These are phyloP conservation scores for Castanea sativa DNA, from an alignment of 306 rosid species.

Conservation along the genomic window DNA sequence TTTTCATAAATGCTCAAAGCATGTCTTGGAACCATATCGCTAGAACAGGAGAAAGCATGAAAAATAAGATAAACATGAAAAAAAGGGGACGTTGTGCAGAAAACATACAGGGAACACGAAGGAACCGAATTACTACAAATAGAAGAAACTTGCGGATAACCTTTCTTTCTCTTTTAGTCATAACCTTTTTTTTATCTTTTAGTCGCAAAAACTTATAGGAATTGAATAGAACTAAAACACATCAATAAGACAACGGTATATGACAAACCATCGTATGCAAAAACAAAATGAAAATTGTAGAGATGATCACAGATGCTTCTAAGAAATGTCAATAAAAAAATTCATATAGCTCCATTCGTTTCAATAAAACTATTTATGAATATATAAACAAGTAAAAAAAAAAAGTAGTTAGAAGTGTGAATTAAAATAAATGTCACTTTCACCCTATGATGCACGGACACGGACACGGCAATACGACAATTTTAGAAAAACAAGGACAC, in stretches of 20 bases:
- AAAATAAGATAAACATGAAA: no score
- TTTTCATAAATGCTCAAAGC: no score
- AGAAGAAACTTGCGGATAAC: background rate
- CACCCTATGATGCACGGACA: background rate
- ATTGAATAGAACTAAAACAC: background rate
- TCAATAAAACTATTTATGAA: background rate
- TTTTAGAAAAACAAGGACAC: no score
- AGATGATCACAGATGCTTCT: slow-evolving; percentile 3
- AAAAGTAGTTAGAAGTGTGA: background rate
- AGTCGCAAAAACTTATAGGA: background rate
- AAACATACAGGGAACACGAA: no score
- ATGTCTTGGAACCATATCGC: no score
- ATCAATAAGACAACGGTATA: background rate
- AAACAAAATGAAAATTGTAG: background rate
- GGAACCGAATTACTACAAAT: background rate
- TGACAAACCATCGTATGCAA: background rate
- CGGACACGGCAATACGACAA: no score
- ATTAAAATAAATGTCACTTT: background rate
- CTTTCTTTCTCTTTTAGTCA: background rate
- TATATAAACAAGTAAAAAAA: background rate
- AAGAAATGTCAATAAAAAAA: background rate
- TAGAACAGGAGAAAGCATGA: no score
- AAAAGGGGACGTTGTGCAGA: no score
- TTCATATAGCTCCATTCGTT: background rate
- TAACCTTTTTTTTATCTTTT: background rate